Percentiles rank a stretch among this genome's conserved stretches.
phyloP scores from a whole-genome alignment of 441 rosid genomes.

The Breynia disticha region DNA sequence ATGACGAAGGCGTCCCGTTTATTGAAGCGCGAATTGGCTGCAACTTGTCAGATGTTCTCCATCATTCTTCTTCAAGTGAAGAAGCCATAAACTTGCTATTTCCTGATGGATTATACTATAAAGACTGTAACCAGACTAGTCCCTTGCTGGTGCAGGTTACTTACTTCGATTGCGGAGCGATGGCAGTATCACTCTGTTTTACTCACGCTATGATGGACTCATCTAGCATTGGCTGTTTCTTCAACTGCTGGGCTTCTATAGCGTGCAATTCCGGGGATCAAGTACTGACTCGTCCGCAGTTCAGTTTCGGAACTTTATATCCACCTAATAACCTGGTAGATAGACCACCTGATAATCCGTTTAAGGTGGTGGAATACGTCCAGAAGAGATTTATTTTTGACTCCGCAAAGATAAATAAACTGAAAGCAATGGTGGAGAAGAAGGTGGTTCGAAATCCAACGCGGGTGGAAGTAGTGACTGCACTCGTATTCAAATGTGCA shows the following conservation, averaged over 20 bases:
- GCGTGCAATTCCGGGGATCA: conserved; percentile 3
- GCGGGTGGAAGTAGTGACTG: conserved; percentile 29
- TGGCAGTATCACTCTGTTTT: conserved; percentile 24
- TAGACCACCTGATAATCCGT: conserved; percentile 7
- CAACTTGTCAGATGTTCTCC: conserved; percentile 2
- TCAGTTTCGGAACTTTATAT: conserved; percentile 12
- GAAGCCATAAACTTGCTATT: conserved; percentile 3
- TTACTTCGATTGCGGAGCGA: conserved; percentile 31
- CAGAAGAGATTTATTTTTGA: conserved; percentile 21
- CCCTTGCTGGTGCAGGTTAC: conserved; percentile 21
- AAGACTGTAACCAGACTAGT: neutral
- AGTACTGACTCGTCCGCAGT: conserved; percentile 11
- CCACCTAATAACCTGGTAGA: conserved; percentile 19
- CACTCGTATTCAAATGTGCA: conserved; percentile 23
- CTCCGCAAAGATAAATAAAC: conserved; percentile 13
- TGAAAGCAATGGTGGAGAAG: conserved; percentile 14
- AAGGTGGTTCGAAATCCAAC: conserved; percentile 22
- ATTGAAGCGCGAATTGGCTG: conserved; percentile 7
- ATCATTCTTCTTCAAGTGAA: neutral
- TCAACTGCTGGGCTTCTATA: conserved; percentile 33
- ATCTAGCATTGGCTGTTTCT: conserved; percentile 18
- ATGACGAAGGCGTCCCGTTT: conserved; percentile 9
- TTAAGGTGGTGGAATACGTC: conserved; percentile 11
- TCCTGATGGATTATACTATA: neutral
- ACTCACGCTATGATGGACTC: conserved; percentile 32